phyloP scores from a whole-genome alignment of 169 alveolate species.

The Prorocentrum cordatum region DNA sequence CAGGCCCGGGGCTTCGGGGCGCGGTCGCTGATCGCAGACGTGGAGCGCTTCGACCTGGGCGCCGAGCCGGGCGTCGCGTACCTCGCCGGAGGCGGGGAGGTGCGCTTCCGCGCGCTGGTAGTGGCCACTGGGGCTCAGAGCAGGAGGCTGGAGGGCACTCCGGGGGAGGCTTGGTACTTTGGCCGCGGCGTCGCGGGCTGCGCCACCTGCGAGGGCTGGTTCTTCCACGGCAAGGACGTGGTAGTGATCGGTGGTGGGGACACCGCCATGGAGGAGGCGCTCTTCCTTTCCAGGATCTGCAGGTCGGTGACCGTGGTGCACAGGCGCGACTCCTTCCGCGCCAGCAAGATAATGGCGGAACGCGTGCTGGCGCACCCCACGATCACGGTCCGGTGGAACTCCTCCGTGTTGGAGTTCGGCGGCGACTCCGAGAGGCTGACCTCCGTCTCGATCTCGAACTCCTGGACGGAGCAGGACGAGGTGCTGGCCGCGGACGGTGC shows the following conservation, averaged over 20 bases:
- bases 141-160: neutral
- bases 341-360: neutral
- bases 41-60: neutral
- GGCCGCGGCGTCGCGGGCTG: neutral
- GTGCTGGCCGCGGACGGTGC: neutral
- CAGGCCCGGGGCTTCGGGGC: neutral
- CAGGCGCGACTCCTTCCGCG: neutral
- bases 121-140: neutral
- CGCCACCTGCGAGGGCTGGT: neutral
- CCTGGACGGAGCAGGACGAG: neutral
- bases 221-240: neutral
- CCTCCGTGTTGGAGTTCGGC: too few relatives aligned
- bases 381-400: too few relatives aligned
- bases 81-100: neutral
- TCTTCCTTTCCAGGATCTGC: neutral
- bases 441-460: too few relatives aligned
- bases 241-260: neutral
- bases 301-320: neutral
- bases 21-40: neutral
- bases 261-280: neutral
- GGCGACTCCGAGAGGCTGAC: too few relatives aligned
- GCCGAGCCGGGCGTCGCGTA: neutral
- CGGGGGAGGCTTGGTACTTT: neutral
- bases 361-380: too few relatives aligned
- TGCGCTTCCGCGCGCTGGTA: neutral